Conservation (phyloP, 2,329 filamentous ascomycete species). For the Aspergillus pseudonomiae region DNA sequence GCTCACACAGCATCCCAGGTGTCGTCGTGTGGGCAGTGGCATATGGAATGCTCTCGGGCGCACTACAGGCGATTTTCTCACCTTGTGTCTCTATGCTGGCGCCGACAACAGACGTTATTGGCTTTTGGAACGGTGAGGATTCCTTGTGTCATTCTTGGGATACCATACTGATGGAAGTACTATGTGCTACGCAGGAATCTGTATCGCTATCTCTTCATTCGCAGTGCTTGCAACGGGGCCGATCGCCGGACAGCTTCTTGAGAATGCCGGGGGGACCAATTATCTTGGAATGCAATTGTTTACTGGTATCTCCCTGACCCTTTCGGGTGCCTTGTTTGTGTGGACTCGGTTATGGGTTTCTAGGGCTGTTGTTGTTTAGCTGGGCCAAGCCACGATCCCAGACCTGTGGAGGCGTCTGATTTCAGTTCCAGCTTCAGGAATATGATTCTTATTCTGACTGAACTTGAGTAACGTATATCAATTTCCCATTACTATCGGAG, state of each 20-base stretch:
- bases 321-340: conserved; percentile 8
- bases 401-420: too few relatives aligned
- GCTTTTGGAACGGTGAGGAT: conserved; percentile 19
- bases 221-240: conserved; percentile 19
- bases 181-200: conserved; percentile 11
- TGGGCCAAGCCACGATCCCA: too few relatives aligned
- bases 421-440: too few relatives aligned
- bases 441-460: too few relatives aligned
- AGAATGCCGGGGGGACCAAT: conserved; percentile 10
- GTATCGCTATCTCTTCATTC: conserved; percentile 16
- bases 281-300: conserved; percentile 21
- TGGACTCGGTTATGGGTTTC: conserved; percentile 6
- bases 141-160: not conserved
- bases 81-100: conserved; percentile 16
- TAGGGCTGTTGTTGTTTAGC: too few relatives aligned
- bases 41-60: conserved; percentile 12
- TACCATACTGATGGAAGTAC: not conserved
- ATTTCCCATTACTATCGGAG: too few relatives aligned
- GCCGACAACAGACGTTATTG: conserved; percentile 14
- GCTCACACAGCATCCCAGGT: not conserved
- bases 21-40: conserved; percentile 7
- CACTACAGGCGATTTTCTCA: conserved; percentile 10
- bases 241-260: conserved; percentile 16
- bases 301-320: conserved; percentile 15
- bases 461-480: too few relatives aligned